Base-by-base conservation (phyloP, 805 yeast species). In the Clavispora santaluciae region DNA sequence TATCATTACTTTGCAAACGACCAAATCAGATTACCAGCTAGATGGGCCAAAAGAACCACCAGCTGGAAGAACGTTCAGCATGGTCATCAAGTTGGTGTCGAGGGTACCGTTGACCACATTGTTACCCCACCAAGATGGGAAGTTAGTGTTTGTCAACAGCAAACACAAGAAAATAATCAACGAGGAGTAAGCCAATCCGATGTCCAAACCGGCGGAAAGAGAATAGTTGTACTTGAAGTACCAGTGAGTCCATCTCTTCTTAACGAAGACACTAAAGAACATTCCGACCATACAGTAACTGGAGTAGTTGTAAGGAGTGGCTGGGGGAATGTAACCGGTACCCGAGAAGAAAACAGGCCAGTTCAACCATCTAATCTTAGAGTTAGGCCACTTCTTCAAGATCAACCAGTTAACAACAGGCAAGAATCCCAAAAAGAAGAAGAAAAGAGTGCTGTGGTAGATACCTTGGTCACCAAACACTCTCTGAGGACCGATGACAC, bases 261-360 rank as follows among this genome's bases (percentile, higher is more conserved):
- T 68, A 42, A 69, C 50, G 47, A 55, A 66, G 57, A 61, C 66
- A 25, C 68, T 65, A 45, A 68, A 68, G 40, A 53, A 49, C 48
- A 60, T 46, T 6, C 64, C 65, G 30, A 60, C 61, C 25, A 68
- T 56, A 31, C 79, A 73, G 64, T 74, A 81, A 6, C 78, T 60
- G 23, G 76, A 71, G 59, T 79, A 81, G 57, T 79, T 81, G 58
- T 80, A 81, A 22, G 85, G 79, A 4, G 88, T 80, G 28, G 86
- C 83, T 31, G 91, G 90, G 12, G 91, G 90, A 51, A 82, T 77
- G 49, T 71, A 68, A 34, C 81, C 81, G n/a, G 72, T 63, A 50
- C 73, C 74, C 12, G 67, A 57, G 57, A 68, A 68, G 60, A 68
- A 68, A 35, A 68, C 68, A 9, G 70, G 68, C 67, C 68, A 58